Conservation (phyloP, 345 rosid genomes). For the Pistacia vera region DNA sequence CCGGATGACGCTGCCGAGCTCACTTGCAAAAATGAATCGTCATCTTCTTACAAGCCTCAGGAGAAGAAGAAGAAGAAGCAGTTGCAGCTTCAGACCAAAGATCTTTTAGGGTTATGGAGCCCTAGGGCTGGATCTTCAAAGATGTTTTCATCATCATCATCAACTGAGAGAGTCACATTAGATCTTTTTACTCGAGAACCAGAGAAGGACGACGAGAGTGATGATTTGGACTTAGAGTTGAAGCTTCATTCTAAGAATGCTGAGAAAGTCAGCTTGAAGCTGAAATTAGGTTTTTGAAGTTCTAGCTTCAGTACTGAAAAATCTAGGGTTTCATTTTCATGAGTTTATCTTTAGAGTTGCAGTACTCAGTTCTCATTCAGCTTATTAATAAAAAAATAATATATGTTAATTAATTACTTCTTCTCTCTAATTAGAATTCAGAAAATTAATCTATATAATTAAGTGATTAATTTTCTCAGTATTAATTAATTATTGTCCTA, state of each 20-base stretch:
- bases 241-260: not conserved
- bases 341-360: too few species aligned
- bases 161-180: not conserved
- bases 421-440: too few species aligned
- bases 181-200: not conserved
- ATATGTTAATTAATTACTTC: too few species aligned
- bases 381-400: too few species aligned
- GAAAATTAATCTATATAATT: too few species aligned
- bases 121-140: not conserved
- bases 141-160: not conserved
- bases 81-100: not conserved
- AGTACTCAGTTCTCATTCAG: too few species aligned
- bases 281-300: conserved; percentile 11
- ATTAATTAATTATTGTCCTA: too few species aligned
- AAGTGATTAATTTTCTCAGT: too few species aligned
- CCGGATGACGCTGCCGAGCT: not conserved
- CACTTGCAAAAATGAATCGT: too few species aligned
- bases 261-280: not conserved
- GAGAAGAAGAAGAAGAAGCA: too few species aligned
- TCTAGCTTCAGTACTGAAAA: too few species aligned
- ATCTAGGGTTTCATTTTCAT: too few species aligned
- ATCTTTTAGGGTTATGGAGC: not conserved
- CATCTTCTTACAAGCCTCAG: not conserved
- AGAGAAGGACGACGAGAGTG: not conserved
- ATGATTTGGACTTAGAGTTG: conserved; percentile 15